Evolutionary conservation across 805 yeast genomes (phyloP), one percentile per base, ranked within the genome.

Genomic region (Danielia oregonensis): DNA sequence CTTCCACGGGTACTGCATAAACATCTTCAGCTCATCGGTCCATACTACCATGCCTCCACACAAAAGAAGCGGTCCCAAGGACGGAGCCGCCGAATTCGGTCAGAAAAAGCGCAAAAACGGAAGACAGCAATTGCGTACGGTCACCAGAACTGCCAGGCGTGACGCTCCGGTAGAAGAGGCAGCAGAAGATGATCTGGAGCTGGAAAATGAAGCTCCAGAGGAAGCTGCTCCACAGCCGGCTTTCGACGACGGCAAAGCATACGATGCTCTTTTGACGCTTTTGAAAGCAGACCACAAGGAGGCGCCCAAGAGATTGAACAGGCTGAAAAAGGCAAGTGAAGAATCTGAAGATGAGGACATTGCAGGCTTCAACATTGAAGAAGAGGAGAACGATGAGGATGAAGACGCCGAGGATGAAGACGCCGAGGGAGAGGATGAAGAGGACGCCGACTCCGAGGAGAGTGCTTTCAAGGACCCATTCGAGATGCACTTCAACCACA

Each of bases 401-500:
- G 49, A 44, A 34, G 35, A 53, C 15, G 30, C 35, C 12, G 45
- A 36, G 8, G 41, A 33, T 12, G 37, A 29, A 6, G 32, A 24
- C 12, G 35, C 31, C 19, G 41, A 37, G 8, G 37, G 40, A 3
- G 48, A 40, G 6, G 50, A 36, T 14, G 36, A 33, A 24, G 40
- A 24, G 32, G 49, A 30, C 2, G 32, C 17, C 15, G 37, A 23
- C 9, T 23, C 26, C 3, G 26, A 59, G 30, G 70, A 62, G 12
- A 67, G 58, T 4, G 66, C 62, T 30, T 34, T 45, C 8, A 54
- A 59, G 6, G 96, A 91, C 59, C 86, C 95, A 0, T 88, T 85
- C 48, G 85, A 84, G 41, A 51, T 61, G 9, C 97, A 89, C 55
- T 89, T 83, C 57, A 82, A 79, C 30, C 60, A 65, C 14, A 64